Conservation (phyloP, 768 basidiomycete species). For the Boletus insuetus region DNA sequence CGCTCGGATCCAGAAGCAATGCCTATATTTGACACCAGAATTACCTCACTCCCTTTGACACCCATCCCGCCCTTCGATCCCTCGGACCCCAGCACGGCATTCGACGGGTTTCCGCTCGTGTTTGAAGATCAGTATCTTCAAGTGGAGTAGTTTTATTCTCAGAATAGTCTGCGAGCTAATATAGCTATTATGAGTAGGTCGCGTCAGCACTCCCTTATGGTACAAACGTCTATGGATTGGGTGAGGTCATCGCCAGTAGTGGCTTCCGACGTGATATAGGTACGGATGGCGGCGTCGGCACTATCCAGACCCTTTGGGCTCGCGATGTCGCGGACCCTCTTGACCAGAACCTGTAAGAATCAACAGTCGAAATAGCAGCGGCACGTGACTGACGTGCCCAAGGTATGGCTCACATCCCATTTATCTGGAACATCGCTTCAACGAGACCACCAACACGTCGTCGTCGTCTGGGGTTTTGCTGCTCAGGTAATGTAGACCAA, state of each 20-base stretch:
- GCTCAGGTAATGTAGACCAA: slow-evolving; percentile 45
- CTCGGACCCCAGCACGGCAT: slow-evolving; percentile 49
- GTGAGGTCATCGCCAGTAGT: slow-evolving; percentile 67
- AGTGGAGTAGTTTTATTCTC: slow-evolving; percentile 29
- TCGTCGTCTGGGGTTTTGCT: slow-evolving; percentile 76
- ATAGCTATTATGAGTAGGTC: slow-evolving; percentile 37
- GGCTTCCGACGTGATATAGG: slow-evolving; percentile 65
- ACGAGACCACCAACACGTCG: slow-evolving; percentile 46
- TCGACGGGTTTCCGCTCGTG: slow-evolving; percentile 66
- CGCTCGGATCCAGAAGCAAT: slow-evolving; percentile 50
- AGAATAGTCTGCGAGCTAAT: background rate
- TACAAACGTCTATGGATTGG: slow-evolving; percentile 76
- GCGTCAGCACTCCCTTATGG: slow-evolving; percentile 62
- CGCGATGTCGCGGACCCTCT: slow-evolving; percentile 62
- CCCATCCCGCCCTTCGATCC: slow-evolving; percentile 53
- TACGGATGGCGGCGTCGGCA: slow-evolving; percentile 46
- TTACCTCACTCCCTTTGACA: slow-evolving; percentile 56
- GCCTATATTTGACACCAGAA: slow-evolving; percentile 71
- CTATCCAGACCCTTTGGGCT: slow-evolving; percentile 70
- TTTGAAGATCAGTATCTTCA: slow-evolving; percentile 83
- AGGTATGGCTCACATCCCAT: slow-evolving; percentile 72
- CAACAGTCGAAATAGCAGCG: background rate
- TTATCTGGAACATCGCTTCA: slow-evolving; percentile 72
- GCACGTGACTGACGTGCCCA: background rate
- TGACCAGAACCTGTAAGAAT: slow-evolving; percentile 60